Evolutionary conservation across 495 filamentous ascomycete species (phyloP).

Genomic region (Staphylotrichum tortipilum): DNA sequence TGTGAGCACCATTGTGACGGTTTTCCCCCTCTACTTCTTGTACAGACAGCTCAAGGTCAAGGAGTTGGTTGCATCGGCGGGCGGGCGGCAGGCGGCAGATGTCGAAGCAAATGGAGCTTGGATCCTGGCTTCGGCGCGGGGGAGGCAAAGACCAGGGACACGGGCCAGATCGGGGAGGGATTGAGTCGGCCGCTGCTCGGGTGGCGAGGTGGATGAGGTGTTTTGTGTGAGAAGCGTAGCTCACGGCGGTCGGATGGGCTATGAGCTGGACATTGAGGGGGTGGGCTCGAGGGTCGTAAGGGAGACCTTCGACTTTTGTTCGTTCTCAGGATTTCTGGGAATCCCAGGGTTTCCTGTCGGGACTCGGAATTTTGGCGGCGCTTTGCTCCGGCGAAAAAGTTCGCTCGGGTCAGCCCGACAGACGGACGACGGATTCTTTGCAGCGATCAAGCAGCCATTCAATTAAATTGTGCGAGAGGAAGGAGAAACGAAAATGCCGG

Average conservation of each 20-base stretch:
- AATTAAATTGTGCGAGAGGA: too few species aligned
- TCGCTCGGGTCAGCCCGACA: constrained; percentile 14
- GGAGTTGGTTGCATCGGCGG: background rate
- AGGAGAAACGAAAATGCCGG: constrained; percentile 1
- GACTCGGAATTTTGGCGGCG: background rate
- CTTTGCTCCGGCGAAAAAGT: constrained; percentile 12
- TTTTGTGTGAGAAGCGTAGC: constrained; percentile 15
- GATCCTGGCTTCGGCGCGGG: constrained; percentile 5
- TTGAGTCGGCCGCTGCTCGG: background rate
- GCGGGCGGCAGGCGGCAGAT: too few species aligned
- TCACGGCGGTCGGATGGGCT: constrained; percentile 14
- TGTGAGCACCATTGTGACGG: constrained; percentile 41
- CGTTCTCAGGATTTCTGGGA: background rate
- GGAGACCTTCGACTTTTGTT: background rate
- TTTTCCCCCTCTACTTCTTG: background rate
- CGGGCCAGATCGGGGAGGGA: background rate
- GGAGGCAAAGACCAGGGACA: constrained; percentile 7
- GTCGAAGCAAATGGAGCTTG: constrained; percentile 11
- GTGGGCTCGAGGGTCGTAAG: background rate
- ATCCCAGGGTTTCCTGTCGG: too few species aligned
- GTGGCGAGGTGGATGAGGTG: background rate
- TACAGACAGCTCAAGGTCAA: background rate
- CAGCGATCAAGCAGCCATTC: too few species aligned
- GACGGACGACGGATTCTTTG: too few species aligned
- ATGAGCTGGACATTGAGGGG: constrained; percentile 15